Evolutionary conservation across 768 basidiomycete genomes (phyloP), one percentile per base, ranked within the genome.

Genomic region (Austroboletus festivus): DNA sequence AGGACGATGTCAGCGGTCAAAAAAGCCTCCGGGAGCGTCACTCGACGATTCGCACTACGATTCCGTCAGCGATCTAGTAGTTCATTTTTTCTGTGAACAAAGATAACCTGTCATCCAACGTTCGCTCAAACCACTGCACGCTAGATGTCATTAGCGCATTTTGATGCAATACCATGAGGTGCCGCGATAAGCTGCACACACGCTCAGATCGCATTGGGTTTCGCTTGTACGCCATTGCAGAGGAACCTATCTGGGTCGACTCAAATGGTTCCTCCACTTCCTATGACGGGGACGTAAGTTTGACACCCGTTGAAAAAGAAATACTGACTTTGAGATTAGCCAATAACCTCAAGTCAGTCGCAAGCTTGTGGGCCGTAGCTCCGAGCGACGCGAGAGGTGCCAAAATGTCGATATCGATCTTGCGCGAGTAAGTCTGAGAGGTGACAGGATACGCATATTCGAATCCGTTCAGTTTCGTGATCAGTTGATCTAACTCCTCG

Each of bases 261-360:
- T 99, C 95, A 69, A 98, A 98, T 0, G 96, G 96, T 65, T 99
- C 96, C 71, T 99, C 96, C 38, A 99, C 78, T 82, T 98, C 96
- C 85, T 89, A 43, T 23, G 21, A 42, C 9, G 11, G 7, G 4
- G 7, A 38, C 41, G 6, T n/a, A n/a, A n/a, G n/a, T n/a, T n/a
- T n/a, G n/a, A n/a, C n/a, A n/a, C n/a, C n/a, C 34, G 31, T 63
- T 45, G 54, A 21, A 4, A 21, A 23, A 46, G 47, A 18, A 16
- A 15, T 16, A 48, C 63, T 1, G 15, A 83, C 87, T 75, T 99
- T 99, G 43, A 99, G 72, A 69, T 93, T 94, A 3, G 96, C 95
- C 37, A 99, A 74, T 26, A 99, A 74, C 26, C 96, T 82, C 61
- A 99, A 82, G 63, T 98, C 96, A 1, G 94, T 98, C 0, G 89